phyloP scores from a whole-genome alignment of 257 asterid genomes.

The Lantana camara region DNA sequence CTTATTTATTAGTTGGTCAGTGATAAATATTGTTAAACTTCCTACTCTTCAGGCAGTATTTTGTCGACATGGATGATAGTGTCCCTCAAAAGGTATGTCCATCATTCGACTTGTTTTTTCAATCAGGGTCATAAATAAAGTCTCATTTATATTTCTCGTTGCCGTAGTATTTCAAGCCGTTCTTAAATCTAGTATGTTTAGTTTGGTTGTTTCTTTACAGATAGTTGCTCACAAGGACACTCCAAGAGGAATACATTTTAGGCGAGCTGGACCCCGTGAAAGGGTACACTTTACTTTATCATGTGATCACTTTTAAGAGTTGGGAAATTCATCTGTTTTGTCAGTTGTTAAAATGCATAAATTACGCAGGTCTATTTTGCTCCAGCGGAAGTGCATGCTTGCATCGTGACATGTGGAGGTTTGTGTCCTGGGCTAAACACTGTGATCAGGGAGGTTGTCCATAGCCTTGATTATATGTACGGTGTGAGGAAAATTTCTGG shows the following conservation, averaged over 20 bases:
- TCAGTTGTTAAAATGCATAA: constrained; percentile 23
- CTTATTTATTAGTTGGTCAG: constrained; percentile 15
- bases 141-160: not conserved
- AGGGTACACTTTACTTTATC: constrained; percentile 32
- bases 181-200: constrained; percentile 13
- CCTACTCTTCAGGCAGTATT: constrained; percentile 50
- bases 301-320: constrained; percentile 21
- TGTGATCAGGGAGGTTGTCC: constrained; percentile 74
- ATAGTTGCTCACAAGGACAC: constrained; percentile 54
- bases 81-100: constrained; percentile 57
- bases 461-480: constrained; percentile 67
- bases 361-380: constrained; percentile 56
- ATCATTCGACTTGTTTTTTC: not conserved
- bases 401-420: constrained; percentile 81
- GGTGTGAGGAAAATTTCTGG: constrained; percentile 62
- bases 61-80: constrained; percentile 52
- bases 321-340: constrained; percentile 24
- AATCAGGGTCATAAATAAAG: constrained; percentile 15
- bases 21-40: constrained; percentile 1
- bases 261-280: constrained; percentile 66
- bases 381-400: constrained; percentile 63
- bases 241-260: constrained; percentile 58
- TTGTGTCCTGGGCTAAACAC: constrained; percentile 78
- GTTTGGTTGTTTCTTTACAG: constrained; percentile 31
- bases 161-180: constrained; percentile 6